phyloP scores from a whole-genome alignment of 108 stramenopile genomes.

The Chaetoceros tenuissimus region DNA sequence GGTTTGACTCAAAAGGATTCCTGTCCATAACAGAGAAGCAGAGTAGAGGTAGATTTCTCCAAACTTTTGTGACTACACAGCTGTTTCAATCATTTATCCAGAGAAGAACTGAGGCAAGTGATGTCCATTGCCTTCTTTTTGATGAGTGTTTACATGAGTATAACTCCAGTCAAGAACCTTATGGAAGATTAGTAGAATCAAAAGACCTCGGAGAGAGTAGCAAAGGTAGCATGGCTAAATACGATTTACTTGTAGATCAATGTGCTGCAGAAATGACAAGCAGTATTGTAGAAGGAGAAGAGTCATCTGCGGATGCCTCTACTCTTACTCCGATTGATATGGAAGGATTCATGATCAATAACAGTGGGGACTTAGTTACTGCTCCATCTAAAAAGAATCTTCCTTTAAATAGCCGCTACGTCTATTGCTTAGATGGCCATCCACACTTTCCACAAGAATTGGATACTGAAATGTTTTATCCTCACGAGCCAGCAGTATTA shows the following conservation, averaged over 20 bases:
- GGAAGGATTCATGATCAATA: constrained; percentile 44
- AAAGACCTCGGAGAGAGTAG: neutral
- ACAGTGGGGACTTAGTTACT: constrained; percentile 65
- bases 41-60: constrained; percentile 45
- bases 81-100: constrained; percentile 84
- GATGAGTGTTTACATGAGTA: constrained; percentile 78
- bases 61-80: constrained; percentile 56
- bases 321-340: constrained; percentile 19
- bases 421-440: constrained; percentile 76
- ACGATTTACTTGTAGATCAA: constrained; percentile 69
- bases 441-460: constrained; percentile 70
- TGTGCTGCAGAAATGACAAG: constrained; percentile 40
- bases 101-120: constrained; percentile 78
- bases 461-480: constrained; percentile 43
- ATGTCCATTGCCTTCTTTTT: constrained; percentile 75
- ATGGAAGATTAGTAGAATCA: constrained; percentile 62
- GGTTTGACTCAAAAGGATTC: constrained; percentile 80
- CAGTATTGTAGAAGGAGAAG: constrained; percentile 17
- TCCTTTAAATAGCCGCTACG: constrained; percentile 33
- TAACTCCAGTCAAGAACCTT: constrained; percentile 59
- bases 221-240: constrained; percentile 7
- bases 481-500: constrained; percentile 59
- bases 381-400: constrained; percentile 40
- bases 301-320: constrained; percentile 6
- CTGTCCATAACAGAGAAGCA: constrained; percentile 41